A percentile compares a stretch with the other conserved stretches of the same genome.
Evolutionary conservation across 805 yeast genomes (phyloP).

Genomic region (Barnettozyma botsteinii): DNA sequence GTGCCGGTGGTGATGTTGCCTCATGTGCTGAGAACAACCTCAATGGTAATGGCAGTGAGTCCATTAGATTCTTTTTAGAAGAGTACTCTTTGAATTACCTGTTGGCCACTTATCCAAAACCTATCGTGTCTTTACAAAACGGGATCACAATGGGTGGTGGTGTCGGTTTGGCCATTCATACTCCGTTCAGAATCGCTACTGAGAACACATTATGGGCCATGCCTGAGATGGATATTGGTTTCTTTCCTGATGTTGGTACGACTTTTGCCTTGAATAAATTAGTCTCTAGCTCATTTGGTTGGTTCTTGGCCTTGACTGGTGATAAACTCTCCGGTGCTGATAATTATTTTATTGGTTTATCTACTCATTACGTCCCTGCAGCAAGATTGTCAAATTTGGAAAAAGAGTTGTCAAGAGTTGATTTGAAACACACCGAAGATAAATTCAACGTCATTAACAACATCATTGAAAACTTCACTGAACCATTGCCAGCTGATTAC

Average conservation of each 20-base stretch:
- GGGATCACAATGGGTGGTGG: conserved; percentile 99
- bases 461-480: conserved; percentile 74
- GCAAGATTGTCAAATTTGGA: conserved; percentile 56
- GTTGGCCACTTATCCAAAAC: conserved; percentile 79
- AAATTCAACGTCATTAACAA: conserved; percentile 48
- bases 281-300: conserved; percentile 72
- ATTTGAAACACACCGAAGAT: conserved; percentile 21
- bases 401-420: conserved; percentile 49
- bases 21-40: conserved; percentile 61
- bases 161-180: conserved; percentile 85
- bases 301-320: conserved; percentile 83
- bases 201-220: conserved; percentile 88
- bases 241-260: conserved; percentile 94
- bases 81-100: conserved; percentile 81
- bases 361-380: conserved; percentile 83
- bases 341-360: conserved; percentile 76
- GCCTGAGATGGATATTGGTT: conserved; percentile 98
- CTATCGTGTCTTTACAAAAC: conserved; percentile 78
- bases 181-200: conserved; percentile 90
- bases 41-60: conserved; percentile 38
- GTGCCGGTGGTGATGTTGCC: conserved; percentile 97
- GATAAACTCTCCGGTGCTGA: conserved; percentile 72
- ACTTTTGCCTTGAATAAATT: conserved; percentile 81
- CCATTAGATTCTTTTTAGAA: conserved; percentile 61
- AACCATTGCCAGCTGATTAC: conserved; percentile 58